Base-by-base conservation (phyloP, 2,329 filamentous ascomycete genomes). In the Colletotrichum costaricense region DNA sequence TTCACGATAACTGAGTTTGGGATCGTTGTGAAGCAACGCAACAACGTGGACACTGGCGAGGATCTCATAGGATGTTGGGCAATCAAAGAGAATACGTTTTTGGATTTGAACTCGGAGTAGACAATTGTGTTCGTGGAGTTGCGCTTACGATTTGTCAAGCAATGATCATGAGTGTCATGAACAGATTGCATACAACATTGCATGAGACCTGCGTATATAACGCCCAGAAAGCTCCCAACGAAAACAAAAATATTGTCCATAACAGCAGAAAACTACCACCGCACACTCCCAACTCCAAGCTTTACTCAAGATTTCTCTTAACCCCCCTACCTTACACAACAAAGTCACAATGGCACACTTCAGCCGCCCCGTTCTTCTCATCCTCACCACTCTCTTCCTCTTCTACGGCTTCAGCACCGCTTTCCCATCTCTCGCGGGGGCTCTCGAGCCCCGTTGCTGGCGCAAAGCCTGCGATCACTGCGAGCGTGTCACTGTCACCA, bases 381-480 rank as follows among this genome's bases (percentile, higher is more conserved):
- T 67, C 9, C 28, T 67, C 65, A 62, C 56, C 4, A 67, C 65
- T 8, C n/a, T 67, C n/a, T 54, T 62, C 5, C 42, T 67, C 5
- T 62, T 60, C 56, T 62, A 28, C 30, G 65, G 65, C 2, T 24
- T 62, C n/a, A 62, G 55, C n/a, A 28, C 28, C 56, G 56, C 56
- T 14, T 62, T 67, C 3, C 56, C 65, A 8, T 67, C 65, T 12
- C 35, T 62, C 16, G 11, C 65, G 4, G 42, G 56, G 6, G 56
- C 38, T 9, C 56, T 67, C 14, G 56, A 67, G 7, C n/a, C 42
- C 16, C 65, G 65, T 16, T 67, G 65, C 56, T 67, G 65, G 56
- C 33, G 35, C 33, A 67, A 60, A 22, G 42, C 12, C 12, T 67
- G 65, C 65, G 38, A 62, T 14, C 26, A 67, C 38, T 67, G 65